Percentiles rank a stretch among this genome's conserved stretches.
These are phyloP conservation scores for Dalbergia cochinchinensis DNA, from an alignment of 306 rosid species.

Conservation along the genomic window DNA sequence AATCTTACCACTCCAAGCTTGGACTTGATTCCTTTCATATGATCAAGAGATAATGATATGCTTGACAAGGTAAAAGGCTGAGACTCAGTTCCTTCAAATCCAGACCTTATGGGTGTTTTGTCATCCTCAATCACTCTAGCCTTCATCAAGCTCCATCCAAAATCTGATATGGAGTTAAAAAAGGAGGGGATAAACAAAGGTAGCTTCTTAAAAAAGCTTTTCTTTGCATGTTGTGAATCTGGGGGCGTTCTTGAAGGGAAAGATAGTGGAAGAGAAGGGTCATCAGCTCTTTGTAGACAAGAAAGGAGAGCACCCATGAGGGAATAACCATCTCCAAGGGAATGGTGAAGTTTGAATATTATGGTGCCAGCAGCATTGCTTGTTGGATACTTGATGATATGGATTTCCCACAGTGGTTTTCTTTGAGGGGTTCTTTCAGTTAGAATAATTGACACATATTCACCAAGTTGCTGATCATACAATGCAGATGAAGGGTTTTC, in stretches of 20 bases:
- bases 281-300: slow-evolving; percentile 57
- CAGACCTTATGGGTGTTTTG: slow-evolving; percentile 62
- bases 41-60: slow-evolving; percentile 56
- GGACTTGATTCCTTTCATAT: slow-evolving; percentile 58
- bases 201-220: neutral
- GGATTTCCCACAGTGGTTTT: slow-evolving; percentile 71
- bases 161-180: slow-evolving; percentile 48
- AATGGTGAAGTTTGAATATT: slow-evolving; percentile 64
- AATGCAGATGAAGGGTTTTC: slow-evolving; percentile 39
- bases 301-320: slow-evolving; percentile 72
- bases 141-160: slow-evolving; percentile 52
- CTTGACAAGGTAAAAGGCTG: slow-evolving; percentile 45
- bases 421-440: slow-evolving; percentile 34
- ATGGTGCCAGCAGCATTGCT: slow-evolving; percentile 48
- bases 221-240: neutral
- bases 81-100: slow-evolving; percentile 52
- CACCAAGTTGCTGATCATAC: slow-evolving; percentile 50
- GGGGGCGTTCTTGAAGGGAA: slow-evolving; percentile 52
- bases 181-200: slow-evolving; percentile 14
- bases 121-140: slow-evolving; percentile 55
- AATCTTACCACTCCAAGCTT: slow-evolving; percentile 71
- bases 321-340: slow-evolving; percentile 74
- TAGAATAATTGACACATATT: slow-evolving; percentile 50
- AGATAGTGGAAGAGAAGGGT: slow-evolving; percentile 67
- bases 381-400: slow-evolving; percentile 66